A percentile compares a stretch with the other conserved stretches of the same genome.
These are phyloP conservation scores for Rehmannia glutinosa DNA, from an alignment of 257 asterid species.

Conservation along the genomic window DNA sequence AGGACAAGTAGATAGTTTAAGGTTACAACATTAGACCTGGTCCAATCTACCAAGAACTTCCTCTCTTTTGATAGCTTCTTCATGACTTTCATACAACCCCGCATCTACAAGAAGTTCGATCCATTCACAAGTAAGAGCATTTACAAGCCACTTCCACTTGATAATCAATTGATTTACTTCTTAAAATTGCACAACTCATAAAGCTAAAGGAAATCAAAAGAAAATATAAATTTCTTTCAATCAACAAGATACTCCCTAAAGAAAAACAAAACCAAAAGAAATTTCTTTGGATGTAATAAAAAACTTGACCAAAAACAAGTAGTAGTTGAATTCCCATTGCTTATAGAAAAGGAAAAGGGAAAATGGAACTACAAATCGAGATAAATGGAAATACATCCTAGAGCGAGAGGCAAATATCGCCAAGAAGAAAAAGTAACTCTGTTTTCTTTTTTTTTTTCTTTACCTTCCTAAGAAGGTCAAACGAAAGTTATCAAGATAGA, in stretches of 20 bases:
- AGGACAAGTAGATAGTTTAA: not conserved
- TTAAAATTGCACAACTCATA: not conserved
- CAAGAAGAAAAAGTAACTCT: not conserved
- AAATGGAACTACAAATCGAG: not conserved
- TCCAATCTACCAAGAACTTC: conserved; percentile 95
- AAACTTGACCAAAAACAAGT: not conserved
- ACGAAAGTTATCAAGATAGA: not conserved
- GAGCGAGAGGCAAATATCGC: not conserved
- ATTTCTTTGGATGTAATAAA: not conserved
- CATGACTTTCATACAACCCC: conserved; percentile 77
- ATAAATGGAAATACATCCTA: not conserved
- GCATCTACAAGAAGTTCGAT: conserved; percentile 70
- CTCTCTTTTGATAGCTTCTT: conserved; percentile 87
- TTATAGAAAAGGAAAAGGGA: not conserved
- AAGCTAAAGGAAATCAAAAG: not conserved
- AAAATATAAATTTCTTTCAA: not conserved
- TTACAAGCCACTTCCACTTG: not conserved
- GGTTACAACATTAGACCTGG: conserved; percentile 48
- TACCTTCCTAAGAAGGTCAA: not conserved
- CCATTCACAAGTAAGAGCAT: conserved; percentile 20
- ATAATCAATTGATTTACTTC: not conserved
- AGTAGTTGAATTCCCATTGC: not conserved
- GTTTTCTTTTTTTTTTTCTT: not conserved
- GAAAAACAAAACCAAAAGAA: not conserved
- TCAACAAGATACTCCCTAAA: not conserved